Evolutionary conservation across 2,329 filamentous ascomycete genomes (phyloP), one percentile per base, ranked within the genome.

Genomic region (Calonectria fujianensis): DNA sequence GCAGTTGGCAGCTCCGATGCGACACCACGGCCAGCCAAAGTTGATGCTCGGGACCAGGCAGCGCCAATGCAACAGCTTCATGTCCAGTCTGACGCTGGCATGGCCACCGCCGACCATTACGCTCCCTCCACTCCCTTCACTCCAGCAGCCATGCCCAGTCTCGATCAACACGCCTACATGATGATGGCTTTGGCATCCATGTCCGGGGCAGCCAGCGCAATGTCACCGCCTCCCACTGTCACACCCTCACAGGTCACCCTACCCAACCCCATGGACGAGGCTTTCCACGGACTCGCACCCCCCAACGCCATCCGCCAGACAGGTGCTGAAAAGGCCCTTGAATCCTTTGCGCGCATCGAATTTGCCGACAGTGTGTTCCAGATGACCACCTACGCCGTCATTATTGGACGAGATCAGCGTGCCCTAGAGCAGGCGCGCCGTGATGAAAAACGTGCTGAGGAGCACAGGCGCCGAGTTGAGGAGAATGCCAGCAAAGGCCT

Each of bases 321-420:
- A 66, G 82, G 78, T n/a, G 76, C 83, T 10, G 82, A 85, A 27
- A 87, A 88, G 77, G 85, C 84, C 63, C 83, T 92, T 18, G 89
- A 91, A 80, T 91, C 90, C 4, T 92, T 91, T 82, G 90, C 90
- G 54, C 87, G 88, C 68, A 87, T 96, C 75, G 91, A 93, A 80
- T 96, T 96, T 82, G 89, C 90, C 78, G 94, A 96, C 86, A 93
- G 94, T 81, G 90, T 92, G 71, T 96, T 94, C 83, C 94, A 94
- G 84, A 94, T 96, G 92, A 95, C 92, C 67, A 95, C 93, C 1
- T 93, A 93, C 79, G 89, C 91, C 68, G 90, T 96, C 78, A 90
- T 94, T 72, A 91, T 96, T 35, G 94, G 94, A 70, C 92, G 94
- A 75, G 94, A 96, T 83, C 89, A 92, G 80, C 85, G 88, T 68